These are phyloP conservation scores for Thinopyrum obtusiflorum DNA, from an alignment of 202 grass and related monocot genomes.

Conservation along the genomic window DNA sequence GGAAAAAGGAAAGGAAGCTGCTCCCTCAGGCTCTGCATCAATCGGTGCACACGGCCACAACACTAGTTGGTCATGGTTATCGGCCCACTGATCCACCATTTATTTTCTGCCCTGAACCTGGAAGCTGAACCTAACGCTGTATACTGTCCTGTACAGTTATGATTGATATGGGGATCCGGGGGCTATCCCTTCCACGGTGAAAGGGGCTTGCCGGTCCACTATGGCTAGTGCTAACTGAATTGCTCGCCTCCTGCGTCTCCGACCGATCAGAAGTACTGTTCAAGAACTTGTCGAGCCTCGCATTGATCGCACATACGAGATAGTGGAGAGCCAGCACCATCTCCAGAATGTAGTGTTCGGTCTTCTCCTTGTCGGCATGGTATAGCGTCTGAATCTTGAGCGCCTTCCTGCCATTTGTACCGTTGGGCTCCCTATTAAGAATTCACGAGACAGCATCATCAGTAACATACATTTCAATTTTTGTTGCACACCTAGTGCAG, in stretches of 20 bases:
- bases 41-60: not conserved
- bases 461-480: not conserved
- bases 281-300: not conserved
- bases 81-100: not conserved
- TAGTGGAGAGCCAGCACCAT: slow-evolving; percentile 46
- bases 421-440: not conserved
- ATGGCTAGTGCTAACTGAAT: not conserved
- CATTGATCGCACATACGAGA: slow-evolving; percentile 23
- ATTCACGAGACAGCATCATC: not conserved
- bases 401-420: not conserved
- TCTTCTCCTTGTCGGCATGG: slow-evolving; percentile 55
- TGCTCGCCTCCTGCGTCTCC: not conserved
- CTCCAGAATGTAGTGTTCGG: slow-evolving; percentile 49
- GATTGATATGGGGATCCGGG: not conserved
- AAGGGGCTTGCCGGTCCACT: not conserved
- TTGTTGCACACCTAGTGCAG: not conserved
- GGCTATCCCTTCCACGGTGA: not conserved
- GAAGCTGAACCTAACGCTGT: not conserved
- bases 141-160: not conserved
- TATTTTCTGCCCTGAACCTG: not conserved
- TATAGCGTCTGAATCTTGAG: slow-evolving; percentile 51
- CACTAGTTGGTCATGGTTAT: not conserved
- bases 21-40: not conserved
- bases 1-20: not conserved
- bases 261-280: not conserved